A percentile compares a stretch with the other conserved stretches of the same genome.
Evolutionary conservation across 768 basidiomycete genomes (phyloP).

Genomic region (Lactarius indigo): DNA sequence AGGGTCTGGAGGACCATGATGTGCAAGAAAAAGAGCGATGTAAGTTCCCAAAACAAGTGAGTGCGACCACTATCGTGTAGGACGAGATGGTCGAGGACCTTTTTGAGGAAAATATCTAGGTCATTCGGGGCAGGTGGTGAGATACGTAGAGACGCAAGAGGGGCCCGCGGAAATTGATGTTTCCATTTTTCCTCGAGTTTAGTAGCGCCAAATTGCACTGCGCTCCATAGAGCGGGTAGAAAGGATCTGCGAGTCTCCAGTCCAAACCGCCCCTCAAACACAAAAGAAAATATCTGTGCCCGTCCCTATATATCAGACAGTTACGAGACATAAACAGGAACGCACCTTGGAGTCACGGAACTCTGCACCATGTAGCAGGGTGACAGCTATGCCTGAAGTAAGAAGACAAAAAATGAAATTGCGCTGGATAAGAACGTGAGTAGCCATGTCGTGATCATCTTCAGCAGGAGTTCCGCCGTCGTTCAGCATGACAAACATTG

Average conservation of each 20-base stretch:
- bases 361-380: slow-evolving; percentile 50
- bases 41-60: slow-evolving; percentile 17
- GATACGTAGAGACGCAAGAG: slow-evolving; percentile 7
- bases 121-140: neutral
- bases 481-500: slow-evolving; percentile 62
- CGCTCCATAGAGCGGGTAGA: slow-evolving; percentile 21
- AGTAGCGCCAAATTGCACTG: slow-evolving; percentile 16
- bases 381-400: slow-evolving; percentile 46
- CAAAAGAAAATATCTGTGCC: slow-evolving; percentile 55
- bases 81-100: slow-evolving; percentile 13
- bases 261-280: slow-evolving; percentile 39
- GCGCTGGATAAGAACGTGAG: slow-evolving; percentile 45
- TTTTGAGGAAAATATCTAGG: slow-evolving; percentile 7
- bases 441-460: slow-evolving; percentile 21
- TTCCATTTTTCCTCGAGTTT: slow-evolving; percentile 16
- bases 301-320: neutral
- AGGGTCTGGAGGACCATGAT: slow-evolving; percentile 21
- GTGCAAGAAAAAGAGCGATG: slow-evolving; percentile 21
- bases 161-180: neutral
- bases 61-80: neutral
- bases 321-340: neutral
- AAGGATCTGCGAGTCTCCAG: slow-evolving; percentile 23
- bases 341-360: slow-evolving; percentile 63
- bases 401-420: slow-evolving; percentile 48
- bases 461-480: slow-evolving; percentile 43